These are phyloP conservation scores for Thielaviopsis cerberus DNA, from an alignment of 2,329 filamentous ascomycete species.

Conservation along the genomic window DNA sequence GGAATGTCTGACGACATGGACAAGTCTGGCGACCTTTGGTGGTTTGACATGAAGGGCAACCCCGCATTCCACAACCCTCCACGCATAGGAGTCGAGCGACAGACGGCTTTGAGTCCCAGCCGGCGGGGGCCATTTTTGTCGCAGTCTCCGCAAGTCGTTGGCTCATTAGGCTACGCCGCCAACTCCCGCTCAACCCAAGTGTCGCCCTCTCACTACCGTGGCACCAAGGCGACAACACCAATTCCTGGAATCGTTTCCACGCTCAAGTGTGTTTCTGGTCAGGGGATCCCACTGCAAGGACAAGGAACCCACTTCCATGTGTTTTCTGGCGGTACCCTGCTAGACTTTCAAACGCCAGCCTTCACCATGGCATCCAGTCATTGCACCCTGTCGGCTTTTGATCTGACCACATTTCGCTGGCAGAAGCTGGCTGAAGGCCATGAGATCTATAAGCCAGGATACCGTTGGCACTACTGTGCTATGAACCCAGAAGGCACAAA, in stretches of 20 bases:
- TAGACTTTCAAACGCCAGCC: conserved; percentile 87
- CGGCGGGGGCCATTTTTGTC: conserved; percentile 16
- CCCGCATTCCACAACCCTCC: conserved; percentile 64
- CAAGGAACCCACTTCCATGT: conserved; percentile 90
- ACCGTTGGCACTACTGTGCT: conserved; percentile 95
- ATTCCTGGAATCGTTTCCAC: conserved; percentile 80
- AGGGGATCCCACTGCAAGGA: conserved; percentile 70
- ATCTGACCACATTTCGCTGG: conserved; percentile 76
- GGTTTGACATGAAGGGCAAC: conserved; percentile 82
- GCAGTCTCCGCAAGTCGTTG: conserved; percentile 35
- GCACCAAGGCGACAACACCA: conserved; percentile 50
- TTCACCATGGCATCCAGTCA: conserved; percentile 72
- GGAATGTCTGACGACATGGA: conserved; percentile 93
- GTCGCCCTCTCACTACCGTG: conserved; percentile 44
- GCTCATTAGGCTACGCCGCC: conserved; percentile 45
- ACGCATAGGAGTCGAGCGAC: conserved; percentile 33
- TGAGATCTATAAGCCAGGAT: conserved; percentile 81
- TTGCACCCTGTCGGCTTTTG: conserved; percentile 76
- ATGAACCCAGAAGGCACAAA: conserved; percentile 91
- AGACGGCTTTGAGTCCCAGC: conserved; percentile 22
- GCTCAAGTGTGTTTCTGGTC: conserved; percentile 73
- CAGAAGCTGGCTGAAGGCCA: conserved; percentile 86
- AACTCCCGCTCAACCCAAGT: conserved; percentile 50
- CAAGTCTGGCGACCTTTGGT: conserved; percentile 89
- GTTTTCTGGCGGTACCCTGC: conserved; percentile 76